Percentiles rank a stretch among this genome's conserved stretches.
These are phyloP conservation scores for Oryza australiensis DNA, from an alignment of 176 grass and related monocot genomes.

Conservation along the genomic window DNA sequence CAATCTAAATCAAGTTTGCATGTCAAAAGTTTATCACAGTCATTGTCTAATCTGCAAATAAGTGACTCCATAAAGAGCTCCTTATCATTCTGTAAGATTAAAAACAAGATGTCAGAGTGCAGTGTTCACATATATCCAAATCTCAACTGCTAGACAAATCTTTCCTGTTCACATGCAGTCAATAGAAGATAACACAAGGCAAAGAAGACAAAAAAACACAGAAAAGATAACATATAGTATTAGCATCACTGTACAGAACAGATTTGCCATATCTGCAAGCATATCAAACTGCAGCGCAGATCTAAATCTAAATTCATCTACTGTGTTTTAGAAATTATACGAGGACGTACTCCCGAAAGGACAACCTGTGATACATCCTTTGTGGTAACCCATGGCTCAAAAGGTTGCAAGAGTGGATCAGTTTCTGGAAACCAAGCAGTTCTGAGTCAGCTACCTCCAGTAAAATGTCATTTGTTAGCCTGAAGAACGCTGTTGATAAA, in stretches of 20 bases:
- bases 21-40: conserved; percentile 83
- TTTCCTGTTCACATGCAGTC: background rate
- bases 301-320: background rate
- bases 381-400: background rate
- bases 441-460: background rate
- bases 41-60: conserved; percentile 83
- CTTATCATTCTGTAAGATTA: conserved; percentile 60
- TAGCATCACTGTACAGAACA: conserved; percentile 20
- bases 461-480: background rate
- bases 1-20: conserved; percentile 92
- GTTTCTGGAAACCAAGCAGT: background rate
- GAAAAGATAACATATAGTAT: conserved; percentile 24
- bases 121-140: conserved; percentile 23
- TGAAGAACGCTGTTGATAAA: conserved; percentile 7
- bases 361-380: background rate
- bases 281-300: conserved; percentile 6
- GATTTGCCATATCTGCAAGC: background rate
- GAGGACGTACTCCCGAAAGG: background rate
- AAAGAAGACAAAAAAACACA: conserved; percentile 15
- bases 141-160: background rate
- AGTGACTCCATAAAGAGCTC: conserved; percentile 97
- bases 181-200: background rate
- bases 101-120: conserved; percentile 28
- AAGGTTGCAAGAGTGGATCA: background rate
- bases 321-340: background rate